Base-by-base conservation (phyloP, 2,329 filamentous ascomycete genomes). In the Sclerotinia spermophila region DNA sequence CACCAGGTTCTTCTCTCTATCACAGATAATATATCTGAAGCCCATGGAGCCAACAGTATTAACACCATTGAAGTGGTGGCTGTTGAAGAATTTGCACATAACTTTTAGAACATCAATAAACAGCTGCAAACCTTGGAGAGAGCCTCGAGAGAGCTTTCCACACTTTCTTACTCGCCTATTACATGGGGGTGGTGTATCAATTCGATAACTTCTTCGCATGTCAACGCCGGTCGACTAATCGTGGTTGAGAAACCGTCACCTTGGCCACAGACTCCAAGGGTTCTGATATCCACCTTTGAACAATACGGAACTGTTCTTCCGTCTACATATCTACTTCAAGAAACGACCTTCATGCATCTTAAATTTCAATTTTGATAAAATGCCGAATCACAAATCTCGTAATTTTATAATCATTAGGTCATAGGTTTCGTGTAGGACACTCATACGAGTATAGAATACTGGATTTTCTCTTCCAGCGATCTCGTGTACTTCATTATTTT, bases 291-390 rank as follows among this genome's bases (percentile, higher is more conserved):
- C 40, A 68, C 30, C 53, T 68, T 38, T 48, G 53, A 48, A 8
- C 24, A 27, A n/a, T 45, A 17, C 53, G 66, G 55, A 48, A 48
- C 30, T 68, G 33, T 48, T 38, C 55, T 48, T 68, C 55, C 66
- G 17, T 48, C 30, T 30, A 51, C 30, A 53, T 13, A 53, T 21
- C 24, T 30, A 59, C 33, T 65, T 33, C 5, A 27, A 30, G 24
- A 35, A 53, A 40, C 17, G 7, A 15, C 15, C 21, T 21, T 35
- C 21, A 27, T 38, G n/a, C 24, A 38, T 51, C 30, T 27, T n/a
- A n/a, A n/a, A n/a, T 33, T 35, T 30, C 44, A 65, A 51, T 21
- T 51, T n/a, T 27, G 5, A 35, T 38, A 53, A 35, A 6, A 53
- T 5, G 53, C n/a, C n/a, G 13, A 53, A 30, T 33, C 10, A 21